Evolutionary conservation across 176 grass and related monocot species (phyloP), one percentile per base, ranked within the genome.

Genomic region (Paspalum notatum): DNA sequence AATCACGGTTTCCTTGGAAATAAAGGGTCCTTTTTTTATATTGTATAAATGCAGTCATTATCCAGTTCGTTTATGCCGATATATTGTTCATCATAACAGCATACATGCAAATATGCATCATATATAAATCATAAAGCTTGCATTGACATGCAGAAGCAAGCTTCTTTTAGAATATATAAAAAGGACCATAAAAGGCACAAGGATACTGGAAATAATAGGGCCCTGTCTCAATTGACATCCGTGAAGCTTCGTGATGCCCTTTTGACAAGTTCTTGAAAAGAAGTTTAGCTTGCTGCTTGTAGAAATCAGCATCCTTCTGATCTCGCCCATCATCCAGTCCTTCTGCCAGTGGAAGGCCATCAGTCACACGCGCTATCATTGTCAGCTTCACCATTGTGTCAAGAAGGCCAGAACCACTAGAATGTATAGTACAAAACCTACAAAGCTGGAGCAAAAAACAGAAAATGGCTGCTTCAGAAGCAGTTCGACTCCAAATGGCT

Each of bases 221-320:
- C 46, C 90, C 96, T 1, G 96, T 99, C 82, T 99, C 96, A 70
- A 99, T 95, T 73, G 96, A 95, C 96, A 99, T 99, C 72, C 92
- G 85, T 8, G 96, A 99, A 71, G 96, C 96, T 75, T 95, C 96
- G 37, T 99, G 79, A 32, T 93, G 90, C 11, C 92, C 96, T 76
- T 88, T 91, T 20, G 96, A 99, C 47, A 99, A 88, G 73, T 93
- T 99, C 89, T 99, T 95, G 62, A 99, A 99, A 75, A 95, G 79
- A 73, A 99, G 90, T 68, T 99, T 99, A 47, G 96, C 96, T 88
- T 99, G 96, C 78, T 99, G 96, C 71, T 99, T 99, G 67, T 99
- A 99, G 79, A 93, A 95, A 74, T 99, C 92, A 68, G 79, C 66
- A 72, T 99, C 92, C 82, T 93, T 93, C 64, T 91, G 88, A 69